These are phyloP conservation scores for Penicillium sp. DNA, from an alignment of 2,329 filamentous ascomycete species.

Conservation along the genomic window DNA sequence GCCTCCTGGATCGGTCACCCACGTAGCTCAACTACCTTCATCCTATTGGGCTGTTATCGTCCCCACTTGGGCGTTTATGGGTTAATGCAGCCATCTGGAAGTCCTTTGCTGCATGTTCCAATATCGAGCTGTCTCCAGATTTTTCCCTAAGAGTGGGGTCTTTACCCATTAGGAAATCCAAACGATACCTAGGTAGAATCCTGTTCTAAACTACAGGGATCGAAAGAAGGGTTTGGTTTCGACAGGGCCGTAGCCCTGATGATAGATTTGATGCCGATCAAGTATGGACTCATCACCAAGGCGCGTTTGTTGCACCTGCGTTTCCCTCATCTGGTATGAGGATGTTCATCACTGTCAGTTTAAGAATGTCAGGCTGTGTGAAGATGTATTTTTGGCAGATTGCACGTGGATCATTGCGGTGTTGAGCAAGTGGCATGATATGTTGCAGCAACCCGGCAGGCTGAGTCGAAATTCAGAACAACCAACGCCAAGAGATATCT, in stretches of 20 bases:
- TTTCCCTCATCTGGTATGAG: neutral
- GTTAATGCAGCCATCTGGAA: neutral
- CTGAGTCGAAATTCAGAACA: neutral
- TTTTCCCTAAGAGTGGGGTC: neutral
- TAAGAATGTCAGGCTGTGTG: neutral
- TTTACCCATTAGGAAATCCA: neutral
- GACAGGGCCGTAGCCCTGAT: neutral
- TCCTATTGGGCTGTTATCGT: neutral
- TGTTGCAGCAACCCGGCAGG: neutral
- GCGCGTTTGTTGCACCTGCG: neutral
- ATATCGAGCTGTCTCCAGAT: neutral
- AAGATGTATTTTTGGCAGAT: constrained; percentile 3
- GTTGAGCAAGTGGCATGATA: neutral
- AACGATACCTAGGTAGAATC: neutral
- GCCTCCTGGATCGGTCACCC: neutral
- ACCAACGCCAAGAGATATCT: neutral
- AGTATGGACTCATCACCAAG: neutral
- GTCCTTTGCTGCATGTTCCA: neutral
- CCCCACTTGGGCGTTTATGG: neutral
- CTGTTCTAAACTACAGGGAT: neutral
- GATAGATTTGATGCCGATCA: constrained; percentile 3
- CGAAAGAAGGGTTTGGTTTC: neutral
- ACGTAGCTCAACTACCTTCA: neutral
- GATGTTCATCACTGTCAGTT: neutral
- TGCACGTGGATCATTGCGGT: constrained; percentile 1